Base-by-base conservation (phyloP, 2,329 filamentous ascomycete species). In the Zalaria obscura region DNA sequence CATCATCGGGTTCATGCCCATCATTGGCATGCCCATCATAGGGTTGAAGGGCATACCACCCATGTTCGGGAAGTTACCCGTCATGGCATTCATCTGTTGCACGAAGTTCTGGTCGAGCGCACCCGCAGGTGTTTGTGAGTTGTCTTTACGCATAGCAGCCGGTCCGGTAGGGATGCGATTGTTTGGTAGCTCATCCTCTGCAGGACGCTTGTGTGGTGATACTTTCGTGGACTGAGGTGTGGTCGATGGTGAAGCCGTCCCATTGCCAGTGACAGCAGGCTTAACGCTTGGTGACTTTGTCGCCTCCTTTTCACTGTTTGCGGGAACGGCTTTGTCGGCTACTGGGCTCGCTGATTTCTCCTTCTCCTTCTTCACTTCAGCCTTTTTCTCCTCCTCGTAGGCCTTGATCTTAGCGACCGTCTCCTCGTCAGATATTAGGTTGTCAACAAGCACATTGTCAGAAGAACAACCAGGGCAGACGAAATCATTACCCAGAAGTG, bases 401-500 rank as follows among this genome's bases (percentile, higher is more conserved):
- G 75, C 75, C 65, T 84, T 83, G 50, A 94, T 84, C 63, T 83
- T 88, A 65, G 83, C 82, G 50, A 91, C 84, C 60, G 82, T 86
- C 53, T 91, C 85, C 50, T 85, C 81, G 64, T 96, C 87, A 48
- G 79, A 37, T 58, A 80, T 76, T 52, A 98, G 75, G 64, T 94
- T 83, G 72, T 95, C 89, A 66, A 96, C 83, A 55, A 95, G 72
- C 50, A 95, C 85, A 56, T 85, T 85, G 60, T 94, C 87, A 48
- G 81, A 83, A 65, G 84, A 78, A 70, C 91, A 98, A 52, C 80
- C 80, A 49, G 91, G 91, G 65, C 91, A 98, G 64, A 88, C 73
- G 66, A 98, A 87, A 73, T 98, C 91, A 75, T 83, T 91, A 71
- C 96, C 88, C 67, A 95, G 89, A 65, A 98, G 80, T 66, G 88